Evolutionary conservation across 495 filamentous ascomycete species (phyloP).

Genomic region (Pyrenula aspistea): DNA sequence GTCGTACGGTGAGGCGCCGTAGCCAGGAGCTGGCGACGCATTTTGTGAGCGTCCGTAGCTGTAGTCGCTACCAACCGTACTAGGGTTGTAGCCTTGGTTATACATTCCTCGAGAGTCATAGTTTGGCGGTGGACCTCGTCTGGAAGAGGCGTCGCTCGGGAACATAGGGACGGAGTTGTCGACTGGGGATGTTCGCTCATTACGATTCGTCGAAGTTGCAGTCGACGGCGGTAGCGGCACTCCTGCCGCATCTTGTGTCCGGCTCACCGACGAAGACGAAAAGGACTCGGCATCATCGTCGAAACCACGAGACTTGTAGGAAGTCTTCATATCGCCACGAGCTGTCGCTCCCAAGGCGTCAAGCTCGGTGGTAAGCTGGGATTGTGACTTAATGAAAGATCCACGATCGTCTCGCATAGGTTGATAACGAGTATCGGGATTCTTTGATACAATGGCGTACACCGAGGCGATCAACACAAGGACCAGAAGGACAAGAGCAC

Average conservation of each 20-base stretch:
- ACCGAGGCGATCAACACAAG: slow-evolving; percentile 65
- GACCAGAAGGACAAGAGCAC: slow-evolving; percentile 63
- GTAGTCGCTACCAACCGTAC: slow-evolving; percentile 5
- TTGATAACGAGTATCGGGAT: slow-evolving; percentile 78
- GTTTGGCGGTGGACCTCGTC: slow-evolving; percentile 22
- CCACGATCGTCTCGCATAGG: slow-evolving; percentile 79
- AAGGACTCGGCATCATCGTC: slow-evolving; percentile 71
- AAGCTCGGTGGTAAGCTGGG: slow-evolving; percentile 78
- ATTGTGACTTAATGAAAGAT: slow-evolving; percentile 80
- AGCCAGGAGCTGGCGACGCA: slow-evolving; percentile 18
- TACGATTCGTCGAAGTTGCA: slow-evolving; percentile 15
- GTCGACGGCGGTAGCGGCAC: slow-evolving; percentile 26
- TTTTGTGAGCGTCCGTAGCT: slow-evolving; percentile 3
- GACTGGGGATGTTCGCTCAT: slow-evolving; percentile 36
- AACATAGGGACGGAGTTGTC: slow-evolving; percentile 53
- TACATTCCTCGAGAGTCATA: slow-evolving; percentile 21
- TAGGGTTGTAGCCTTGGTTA: slow-evolving; percentile 17
- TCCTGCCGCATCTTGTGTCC: slow-evolving; percentile 16
- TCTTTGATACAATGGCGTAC: slow-evolving; percentile 67
- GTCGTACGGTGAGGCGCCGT: slow-evolving; percentile 7
- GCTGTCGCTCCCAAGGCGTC: slow-evolving; percentile 90
- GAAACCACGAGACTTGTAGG: slow-evolving; percentile 49
- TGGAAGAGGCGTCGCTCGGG: slow-evolving; percentile 28
- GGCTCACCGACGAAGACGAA: slow-evolving; percentile 14
- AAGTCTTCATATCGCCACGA: slow-evolving; percentile 70